phyloP scores from a whole-genome alignment of 345 rosid species.

The Crucihimalaya himalaica region DNA sequence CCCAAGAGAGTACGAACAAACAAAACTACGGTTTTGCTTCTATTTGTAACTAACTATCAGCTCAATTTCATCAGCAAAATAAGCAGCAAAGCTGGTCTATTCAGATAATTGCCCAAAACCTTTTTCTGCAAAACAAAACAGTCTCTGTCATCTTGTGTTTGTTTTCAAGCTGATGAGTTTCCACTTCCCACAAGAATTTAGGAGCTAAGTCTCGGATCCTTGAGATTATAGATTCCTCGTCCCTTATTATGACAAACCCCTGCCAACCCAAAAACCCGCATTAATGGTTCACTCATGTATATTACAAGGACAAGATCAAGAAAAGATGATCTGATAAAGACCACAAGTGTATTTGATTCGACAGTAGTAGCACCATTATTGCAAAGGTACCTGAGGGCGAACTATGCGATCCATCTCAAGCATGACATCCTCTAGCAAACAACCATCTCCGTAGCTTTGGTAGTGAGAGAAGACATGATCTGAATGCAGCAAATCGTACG shows the following conservation, averaged over 20 bases:
- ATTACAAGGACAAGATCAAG: background rate
- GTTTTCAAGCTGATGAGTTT: conserved; percentile 57
- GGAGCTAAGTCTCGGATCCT: conserved; percentile 68
- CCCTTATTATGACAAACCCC: conserved; percentile 85
- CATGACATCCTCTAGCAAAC: conserved; percentile 77
- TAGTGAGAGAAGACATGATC: conserved; percentile 65
- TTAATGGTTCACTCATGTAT: background rate
- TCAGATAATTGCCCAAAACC: conserved; percentile 73
- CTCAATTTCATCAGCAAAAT: background rate
- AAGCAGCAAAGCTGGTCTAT: background rate
- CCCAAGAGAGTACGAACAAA: too few species aligned
- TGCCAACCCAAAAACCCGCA: conserved; percentile 32
- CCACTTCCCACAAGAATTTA: conserved; percentile 81
- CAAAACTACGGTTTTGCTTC: too few species aligned
- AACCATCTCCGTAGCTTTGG: conserved; percentile 54
- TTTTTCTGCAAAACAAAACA: conserved; percentile 77
- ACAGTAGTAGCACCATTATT: background rate
- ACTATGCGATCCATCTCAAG: conserved; percentile 90
- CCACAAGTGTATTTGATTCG: background rate
- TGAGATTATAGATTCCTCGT: conserved; percentile 55
- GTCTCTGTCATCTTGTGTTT: conserved; percentile 61
- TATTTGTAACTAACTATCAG: too few species aligned
- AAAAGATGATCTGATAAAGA: background rate
- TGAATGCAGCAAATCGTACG: conserved; percentile 83
- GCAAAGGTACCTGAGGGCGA: conserved; percentile 71